Conservation (phyloP, 73 alveolate species). For the Paramecium tetraurelia region DNA sequence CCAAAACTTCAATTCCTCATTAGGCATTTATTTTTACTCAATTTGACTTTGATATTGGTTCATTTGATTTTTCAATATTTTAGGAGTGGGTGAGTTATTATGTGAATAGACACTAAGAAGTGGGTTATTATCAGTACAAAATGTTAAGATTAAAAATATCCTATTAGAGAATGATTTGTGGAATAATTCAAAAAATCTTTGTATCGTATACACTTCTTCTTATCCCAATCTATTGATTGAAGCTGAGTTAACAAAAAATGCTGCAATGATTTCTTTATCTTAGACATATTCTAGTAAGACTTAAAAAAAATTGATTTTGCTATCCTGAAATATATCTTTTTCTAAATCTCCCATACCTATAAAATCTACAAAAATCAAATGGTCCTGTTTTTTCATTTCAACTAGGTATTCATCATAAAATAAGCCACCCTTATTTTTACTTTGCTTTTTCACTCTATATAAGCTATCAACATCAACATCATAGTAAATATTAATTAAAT, state of each 20-base stretch:
- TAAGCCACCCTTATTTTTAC: neutral
- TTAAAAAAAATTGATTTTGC: neutral
- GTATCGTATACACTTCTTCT: neutral
- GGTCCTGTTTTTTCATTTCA: neutral
- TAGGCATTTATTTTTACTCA: neutral
- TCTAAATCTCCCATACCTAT: neutral
- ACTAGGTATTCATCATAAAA: neutral
- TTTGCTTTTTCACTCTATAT: neutral
- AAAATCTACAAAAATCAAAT: neutral
- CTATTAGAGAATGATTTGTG: neutral
- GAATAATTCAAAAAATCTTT: neutral
- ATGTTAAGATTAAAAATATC: neutral
- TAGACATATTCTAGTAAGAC: neutral
- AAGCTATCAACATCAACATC: conserved; percentile 8
- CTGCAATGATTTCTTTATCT: neutral
- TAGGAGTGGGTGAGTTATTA: neutral
- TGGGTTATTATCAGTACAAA: neutral
- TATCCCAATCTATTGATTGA: conserved; percentile 3
- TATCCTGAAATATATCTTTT: neutral
- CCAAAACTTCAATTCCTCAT: neutral
- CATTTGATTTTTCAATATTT: neutral
- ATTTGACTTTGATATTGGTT: neutral
- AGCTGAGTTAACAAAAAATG: neutral
- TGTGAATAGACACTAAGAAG: neutral
- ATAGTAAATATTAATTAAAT: neutral